These are phyloP conservation scores for Globisporangium cederbergense DNA, from an alignment of 352 stramenopile species.

Conservation along the genomic window DNA sequence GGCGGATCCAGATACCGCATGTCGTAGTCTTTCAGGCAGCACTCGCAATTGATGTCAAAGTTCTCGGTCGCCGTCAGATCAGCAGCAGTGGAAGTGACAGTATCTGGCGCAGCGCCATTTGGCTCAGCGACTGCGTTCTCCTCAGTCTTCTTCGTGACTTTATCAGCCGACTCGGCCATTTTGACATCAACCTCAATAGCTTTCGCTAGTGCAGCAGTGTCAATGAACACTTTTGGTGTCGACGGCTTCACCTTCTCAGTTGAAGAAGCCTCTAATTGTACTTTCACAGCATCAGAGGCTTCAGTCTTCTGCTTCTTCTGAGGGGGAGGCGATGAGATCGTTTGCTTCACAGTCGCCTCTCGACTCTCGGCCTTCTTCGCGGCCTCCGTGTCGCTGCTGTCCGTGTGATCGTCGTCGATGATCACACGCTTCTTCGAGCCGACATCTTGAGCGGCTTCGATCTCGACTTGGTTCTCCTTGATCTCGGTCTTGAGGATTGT, in stretches of 20 bases:
- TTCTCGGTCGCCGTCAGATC: conserved; percentile 25
- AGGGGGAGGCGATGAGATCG: conserved; percentile 4
- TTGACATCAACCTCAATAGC: conserved; percentile 13
- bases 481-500: neutral
- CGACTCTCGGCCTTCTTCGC: conserved; percentile 5
- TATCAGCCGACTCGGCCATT: conserved; percentile 18
- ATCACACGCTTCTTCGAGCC: conserved; percentile 54
- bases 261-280: neutral
- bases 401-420: conserved; percentile 57
- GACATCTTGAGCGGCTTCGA: neutral
- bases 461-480: conserved; percentile 27
- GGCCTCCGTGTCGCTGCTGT: conserved; percentile 37
- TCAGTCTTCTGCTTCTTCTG: conserved; percentile 19
- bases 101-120: neutral
- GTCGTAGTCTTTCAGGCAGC: conserved; percentile 79
- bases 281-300: neutral
- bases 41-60: conserved; percentile 78
- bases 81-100: conserved; percentile 6
- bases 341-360: conserved; percentile 7
- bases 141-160: conserved; percentile 5
- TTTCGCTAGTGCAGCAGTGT: neutral
- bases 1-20: conserved; percentile 82
- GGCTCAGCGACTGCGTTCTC: neutral
- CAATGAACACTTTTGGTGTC: neutral
- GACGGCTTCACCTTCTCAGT: neutral